Base-by-base conservation (phyloP, 495 filamentous ascomycete species). In the Cercophora sp. region DNA sequence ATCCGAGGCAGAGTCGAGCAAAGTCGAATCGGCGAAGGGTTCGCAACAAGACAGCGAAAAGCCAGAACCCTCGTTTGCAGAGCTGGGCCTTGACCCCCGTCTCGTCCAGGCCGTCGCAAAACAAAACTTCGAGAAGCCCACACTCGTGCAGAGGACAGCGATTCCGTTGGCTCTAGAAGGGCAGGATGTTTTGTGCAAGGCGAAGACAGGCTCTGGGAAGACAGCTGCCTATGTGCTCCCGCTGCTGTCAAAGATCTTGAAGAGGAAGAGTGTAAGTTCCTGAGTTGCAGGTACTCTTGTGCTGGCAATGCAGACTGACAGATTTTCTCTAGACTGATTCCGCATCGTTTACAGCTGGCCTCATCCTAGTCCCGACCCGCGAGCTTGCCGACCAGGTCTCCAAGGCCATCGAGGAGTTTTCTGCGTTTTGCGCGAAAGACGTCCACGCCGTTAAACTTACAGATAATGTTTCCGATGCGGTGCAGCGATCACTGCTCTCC, bases 141-240 rank as follows among this genome's bases (percentile, higher is more conserved):
- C 94, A 8, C 78, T 80, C 11, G 87, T 96, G 3, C 93, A 98
- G 69, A 76, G 82, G 11, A 85, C 85, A 67, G 88, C 87, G 4
- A 96, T 98, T 59, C 94, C 93, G 5, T 70, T 96, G 37, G 88
- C 89, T 23, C 74, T 96, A n/a, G 84, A 89, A 52, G 93, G 93
- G 15, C 86, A 87, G 62, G 91, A 96, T 78, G 85, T 98, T 50
- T 70, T 97, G 37, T 89, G 89, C 45, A 88, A 88, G 57, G 86
- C 92, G 35, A 93, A 90, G 69, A 96, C 91, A 16, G 91, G 91
- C 23, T 93, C 90, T 16, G 92, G 93, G 40, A 98, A 98, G 72
- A 98, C 93, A 4, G 87, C 88, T n/a, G 93, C 93, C 45, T 98
- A 98, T 69, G 75, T 96, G n/a, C 78, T 97, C 22, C 93, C 93